Evolutionary conservation across 768 basidiomycete genomes (phyloP), one percentile per base, ranked within the genome.

Genomic region (Pleurotus ostreatus): DNA sequence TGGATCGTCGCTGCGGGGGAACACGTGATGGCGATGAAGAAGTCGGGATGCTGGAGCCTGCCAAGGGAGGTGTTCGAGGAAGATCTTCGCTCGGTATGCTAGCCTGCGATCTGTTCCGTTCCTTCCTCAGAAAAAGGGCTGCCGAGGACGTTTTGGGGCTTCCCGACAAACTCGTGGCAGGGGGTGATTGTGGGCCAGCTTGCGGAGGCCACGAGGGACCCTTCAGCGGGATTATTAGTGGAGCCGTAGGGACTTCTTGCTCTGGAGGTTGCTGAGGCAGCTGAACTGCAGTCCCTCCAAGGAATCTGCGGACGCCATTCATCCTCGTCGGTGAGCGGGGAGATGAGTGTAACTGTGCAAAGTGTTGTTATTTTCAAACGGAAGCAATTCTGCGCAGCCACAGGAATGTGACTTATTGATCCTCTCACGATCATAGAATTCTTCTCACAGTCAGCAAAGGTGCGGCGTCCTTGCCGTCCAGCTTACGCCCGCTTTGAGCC

Each of bases 271-370:
- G 61, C 52, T 53, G 69, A 66, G 58, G 68, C 55, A 25, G 68
- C 49, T 49, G 73, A 62, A 49, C 72, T 74, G 55, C 51, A 53
- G 51, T 53, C 18, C 76, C 77, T 46, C 72, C 76, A 55, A 86
- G 77, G 61, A 88, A 76, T 71, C 83, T 80, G 63, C 84, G 85
- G 60, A 88, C 84, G 64, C 85, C 84, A 78, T 88, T 85, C 86
- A 88, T 88, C 66, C 57, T 59, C 59, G 62, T 41, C 60, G 55
- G 22, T 55, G 58, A 52, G 39, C 34, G 46, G 53, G 51, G 22
- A 16, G 18, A 34, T 41, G 30, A 44, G 25, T 11, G 30, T 34
- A 34, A 34, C 30, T 34, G 30, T 34, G 30, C 9, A 11, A 34
- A 34, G 30, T 34, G 30, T 34, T 16, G 41, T 22, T 44, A 22